phyloP scores from a whole-genome alignment of 1,139 yeast species.

The Geotrichum klebahnii region DNA sequence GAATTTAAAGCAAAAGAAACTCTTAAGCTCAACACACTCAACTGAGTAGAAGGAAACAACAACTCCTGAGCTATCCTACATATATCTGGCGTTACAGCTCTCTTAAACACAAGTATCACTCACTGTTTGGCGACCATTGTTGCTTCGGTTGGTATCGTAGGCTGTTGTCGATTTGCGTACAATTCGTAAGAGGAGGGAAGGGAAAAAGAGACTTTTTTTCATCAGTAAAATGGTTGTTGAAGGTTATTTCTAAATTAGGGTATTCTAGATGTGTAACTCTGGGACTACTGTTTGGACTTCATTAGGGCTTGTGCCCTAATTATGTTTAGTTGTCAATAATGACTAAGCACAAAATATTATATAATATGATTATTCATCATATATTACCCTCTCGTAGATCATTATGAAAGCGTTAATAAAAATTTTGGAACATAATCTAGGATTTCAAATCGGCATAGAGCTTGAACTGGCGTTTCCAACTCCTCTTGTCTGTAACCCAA shows the following conservation, averaged over 20 bases:
- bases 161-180: slow-evolving; percentile 19
- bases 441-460: neutral
- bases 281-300: neutral
- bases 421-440: neutral
- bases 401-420: neutral
- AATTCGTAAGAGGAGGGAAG: slow-evolving; percentile 13
- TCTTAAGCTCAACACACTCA: no score
- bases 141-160: slow-evolving; percentile 16
- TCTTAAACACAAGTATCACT: no score
- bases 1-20: no score
- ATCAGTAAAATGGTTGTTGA: neutral
- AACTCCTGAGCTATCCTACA: neutral
- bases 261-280: neutral
- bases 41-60: neutral
- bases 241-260: neutral
- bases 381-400: neutral
- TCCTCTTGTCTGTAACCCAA: no score
- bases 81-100: no score
- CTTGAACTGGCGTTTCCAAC: no score
- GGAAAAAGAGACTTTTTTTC: slow-evolving; percentile 10
- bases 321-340: neutral
- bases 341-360: neutral
- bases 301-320: slow-evolving; percentile 19
- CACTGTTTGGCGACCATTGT: slow-evolving; percentile 21
- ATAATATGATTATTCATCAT: neutral